Evolutionary conservation across 208 protist genomes (phyloP), one percentile per base, ranked within the genome.

Genomic region (Leishmania tropica): DNA sequence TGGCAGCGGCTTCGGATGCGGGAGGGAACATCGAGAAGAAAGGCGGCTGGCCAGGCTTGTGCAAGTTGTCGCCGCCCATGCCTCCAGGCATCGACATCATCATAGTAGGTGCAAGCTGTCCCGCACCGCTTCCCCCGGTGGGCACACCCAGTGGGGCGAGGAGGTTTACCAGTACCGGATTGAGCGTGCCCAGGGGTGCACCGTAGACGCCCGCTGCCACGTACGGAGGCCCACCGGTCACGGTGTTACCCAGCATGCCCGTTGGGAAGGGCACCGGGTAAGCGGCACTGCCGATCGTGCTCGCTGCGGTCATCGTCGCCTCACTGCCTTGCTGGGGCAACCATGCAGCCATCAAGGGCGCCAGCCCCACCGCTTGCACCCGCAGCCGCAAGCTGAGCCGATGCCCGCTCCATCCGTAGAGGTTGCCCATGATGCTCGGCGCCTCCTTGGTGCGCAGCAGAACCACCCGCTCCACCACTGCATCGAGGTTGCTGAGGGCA

Each of bases 341-440:
- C 65, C 72, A 79, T 19, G 73, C 73, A 21, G 78, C 24, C 28
- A 62, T 40, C 31, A 83, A 28, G 24, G 73, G 79, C 31, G 72
- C 70, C 60, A 83, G 78, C 1, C 83, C 85, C 19, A 81, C 74
- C 21, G 81, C 78, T 48, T 80, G 81, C 68, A 88, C 81, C 21
- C 85, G 85, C 74, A 88, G 72, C 40, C 85, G 78, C 40, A 88
- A 71, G 47, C 78, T 82, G 11, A 87, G 84, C 10, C 80, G 80
- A 75, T 84, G 84, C 54, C 73, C 76, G 21, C 76, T 80, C 81
- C 81, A 85, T 35, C 76, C 81, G 37, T 81, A 81, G 35, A 81
- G 76, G 70, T 78, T 85, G 58, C 81, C 77, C 76, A 80, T 85
- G 54, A 80, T 81, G 48, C 75, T 80, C 35, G 70, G 51, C 0